phyloP scores from a whole-genome alignment of 208 protist genomes.

The Crithidia expoeki region DNA sequence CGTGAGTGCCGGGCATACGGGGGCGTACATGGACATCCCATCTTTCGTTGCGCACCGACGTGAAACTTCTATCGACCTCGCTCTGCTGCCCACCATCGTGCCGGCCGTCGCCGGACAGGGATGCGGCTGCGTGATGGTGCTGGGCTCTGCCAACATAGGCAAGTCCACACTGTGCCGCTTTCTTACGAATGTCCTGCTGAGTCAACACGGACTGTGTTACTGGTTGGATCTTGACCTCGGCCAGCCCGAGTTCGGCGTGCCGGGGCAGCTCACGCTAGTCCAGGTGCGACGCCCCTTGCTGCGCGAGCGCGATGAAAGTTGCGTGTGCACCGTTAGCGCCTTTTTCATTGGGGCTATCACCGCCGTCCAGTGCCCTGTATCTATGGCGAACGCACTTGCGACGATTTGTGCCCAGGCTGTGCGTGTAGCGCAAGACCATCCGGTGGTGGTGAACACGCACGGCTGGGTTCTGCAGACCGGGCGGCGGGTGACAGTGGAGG shows the following conservation, averaged over 20 bases:
- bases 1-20: background rate
- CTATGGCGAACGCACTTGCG: conserved; percentile 53
- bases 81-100: conserved; percentile 61
- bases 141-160: conserved; percentile 78
- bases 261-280: conserved; percentile 70
- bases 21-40: conserved; percentile 71
- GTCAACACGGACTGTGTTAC: conserved; percentile 71
- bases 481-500: conserved; percentile 74
- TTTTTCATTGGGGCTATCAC: conserved; percentile 64
- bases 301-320: conserved; percentile 42
- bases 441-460: conserved; percentile 91
- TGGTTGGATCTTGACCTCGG: conserved; percentile 89
- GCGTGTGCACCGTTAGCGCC: conserved; percentile 41
- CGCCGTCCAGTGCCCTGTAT: conserved; percentile 46
- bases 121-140: conserved; percentile 61
- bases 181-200: conserved; percentile 76
- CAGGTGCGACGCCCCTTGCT: conserved; percentile 62
- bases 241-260: conserved; percentile 87
- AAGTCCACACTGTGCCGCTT: conserved; percentile 88
- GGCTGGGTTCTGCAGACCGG: conserved; percentile 90
- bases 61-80: conserved; percentile 42
- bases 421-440: conserved; percentile 38
- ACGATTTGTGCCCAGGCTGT: conserved; percentile 44
- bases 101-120: conserved; percentile 40
- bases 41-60: conserved; percentile 60